Conservation (phyloP, 768 basidiomycete species). For the Auriscalpium microsporum region DNA sequence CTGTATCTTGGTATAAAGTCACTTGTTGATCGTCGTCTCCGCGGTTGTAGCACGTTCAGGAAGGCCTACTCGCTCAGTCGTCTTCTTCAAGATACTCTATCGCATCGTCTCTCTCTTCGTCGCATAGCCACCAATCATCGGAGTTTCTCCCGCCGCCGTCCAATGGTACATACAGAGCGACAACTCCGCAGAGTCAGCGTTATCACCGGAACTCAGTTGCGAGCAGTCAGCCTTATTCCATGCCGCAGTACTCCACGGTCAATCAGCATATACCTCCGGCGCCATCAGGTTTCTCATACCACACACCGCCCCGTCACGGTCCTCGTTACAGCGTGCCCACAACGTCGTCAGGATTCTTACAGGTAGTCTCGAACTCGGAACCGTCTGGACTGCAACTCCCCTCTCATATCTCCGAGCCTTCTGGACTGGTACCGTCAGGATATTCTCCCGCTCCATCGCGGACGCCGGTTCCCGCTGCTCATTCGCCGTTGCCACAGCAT, state of each 20-base stretch:
- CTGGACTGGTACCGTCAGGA: not conserved
- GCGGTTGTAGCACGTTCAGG: not conserved
- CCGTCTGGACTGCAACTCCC: conserved; percentile 11
- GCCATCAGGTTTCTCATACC: conserved; percentile 27
- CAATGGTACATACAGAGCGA: conserved; percentile 1
- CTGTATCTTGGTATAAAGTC: not conserved
- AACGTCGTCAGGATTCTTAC: conserved; percentile 62
- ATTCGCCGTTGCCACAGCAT: conserved; percentile 15
- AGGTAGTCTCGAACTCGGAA: conserved; percentile 32
- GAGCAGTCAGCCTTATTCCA: conserved; percentile 23
- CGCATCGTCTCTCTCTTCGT: conserved; percentile 11
- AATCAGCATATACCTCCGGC: conserved; percentile 34
- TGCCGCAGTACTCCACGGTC: conserved; percentile 33
- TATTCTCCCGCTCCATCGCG: conserved; percentile 13
- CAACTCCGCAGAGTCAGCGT: conserved; percentile 10
- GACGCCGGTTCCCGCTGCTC: conserved; percentile 18
- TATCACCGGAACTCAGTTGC: conserved; percentile 15
- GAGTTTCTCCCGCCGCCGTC: conserved; percentile 25
- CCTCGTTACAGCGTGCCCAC: conserved; percentile 62
- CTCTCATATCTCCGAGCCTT: conserved; percentile 1
- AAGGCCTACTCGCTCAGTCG: not conserved
- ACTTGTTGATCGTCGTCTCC: not conserved
- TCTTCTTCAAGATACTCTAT: conserved; percentile 2
- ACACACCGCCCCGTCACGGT: conserved; percentile 32
- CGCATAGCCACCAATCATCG: conserved; percentile 28